Evolutionary conservation across 495 filamentous ascomycete genomes (phyloP), one percentile per base, ranked within the genome.

Genomic region (Penicillium dipodomyicola): DNA sequence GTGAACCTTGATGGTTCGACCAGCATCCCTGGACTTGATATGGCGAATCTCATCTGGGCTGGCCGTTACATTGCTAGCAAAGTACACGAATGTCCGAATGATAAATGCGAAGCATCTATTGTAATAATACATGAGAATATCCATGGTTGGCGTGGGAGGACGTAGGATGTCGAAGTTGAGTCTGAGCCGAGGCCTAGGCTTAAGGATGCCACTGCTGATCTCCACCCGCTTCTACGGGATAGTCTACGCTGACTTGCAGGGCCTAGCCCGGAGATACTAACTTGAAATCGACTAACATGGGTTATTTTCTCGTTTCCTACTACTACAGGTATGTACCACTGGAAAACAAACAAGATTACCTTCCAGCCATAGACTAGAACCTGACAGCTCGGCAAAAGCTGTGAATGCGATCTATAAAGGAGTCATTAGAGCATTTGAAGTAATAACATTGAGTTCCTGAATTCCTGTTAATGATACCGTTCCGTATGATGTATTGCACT

Each of bases 1-100:
- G 67, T 79, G 74, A 27, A 65, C 69, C 55, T 68, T 77, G 65
- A 82, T 78, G 15, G 65, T 73, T 45, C 79, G 67, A 12, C 65
- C 54, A 5, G 56, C 42, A 52, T 80, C 74, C 19, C 79, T 72
- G 30, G 76, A 78, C 33, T 72, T 59, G 29, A 80, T 76, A 5
- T 65, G 60, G 10, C 69, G 59, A 9, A 76, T 58, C 39, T 73
- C 67, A 60, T 77, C 71, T 4, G 73, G 73, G 25, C 40, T 65
- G 19, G 52, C 50, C 4, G 43, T 27, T 4, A 43, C 35, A 7
- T 20, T 17, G 1, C 7, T 25, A 35, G 15, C 14, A 7, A 54
- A 17, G 8, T 44, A 6, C 29, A 54, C 23, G 2, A 49, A 12
- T 14, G 32, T 33, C n/a, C 57, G 33, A 0, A 59, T 3, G 14